Base-by-base conservation (phyloP, 306 rosid species). In the Elaeagnus macrophylla region DNA sequence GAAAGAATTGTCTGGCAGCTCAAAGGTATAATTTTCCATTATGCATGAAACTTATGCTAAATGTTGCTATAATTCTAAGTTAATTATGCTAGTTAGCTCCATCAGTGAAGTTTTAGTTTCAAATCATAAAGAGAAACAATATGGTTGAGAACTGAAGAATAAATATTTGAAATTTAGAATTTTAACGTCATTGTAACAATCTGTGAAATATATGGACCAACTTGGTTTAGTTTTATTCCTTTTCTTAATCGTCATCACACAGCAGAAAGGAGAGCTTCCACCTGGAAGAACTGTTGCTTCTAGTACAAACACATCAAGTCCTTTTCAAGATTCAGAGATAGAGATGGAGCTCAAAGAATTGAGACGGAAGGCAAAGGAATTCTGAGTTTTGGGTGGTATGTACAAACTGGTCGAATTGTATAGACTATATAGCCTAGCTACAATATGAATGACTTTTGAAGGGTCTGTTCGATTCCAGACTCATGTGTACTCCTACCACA, bases 211-310 rank as follows among this genome's bases (percentile, higher is more conserved):
- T n/a, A 1, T 18, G 43, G 13, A 14, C 14, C 32, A 44, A 37
- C 36, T 12, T 7, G 8, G 50, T 18, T 48, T 48, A 15, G 15
- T 48, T 2, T 57, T 32, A 38, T 45, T 18, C 39, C 17, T 47
- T 12, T 8, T 16, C 13, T 25, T 25, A 25, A 25, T 42, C 7
- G 45, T 39, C 7, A 37, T 71, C 43, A 68, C 66, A 48, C 13
- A 65, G 67, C 83, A 89, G 97, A 89, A 85, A 79, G 97, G 97
- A 48, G 89, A 89, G 61, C 95, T 89, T 62, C 97, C 95, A 19
- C 95, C 89, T 5, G 97, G 97, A 69, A 82, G 95, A 83, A 80
- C 82, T 45, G 53, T 37, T 38, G 14, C 67, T 44, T 32, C 75
- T 8, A 76, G 70, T 56, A 18, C 71, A 0, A 72, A 52, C 66